Evolutionary conservation across 768 basidiomycete species (phyloP).

Genomic region (Porphyrellus cyaneotinctus): DNA sequence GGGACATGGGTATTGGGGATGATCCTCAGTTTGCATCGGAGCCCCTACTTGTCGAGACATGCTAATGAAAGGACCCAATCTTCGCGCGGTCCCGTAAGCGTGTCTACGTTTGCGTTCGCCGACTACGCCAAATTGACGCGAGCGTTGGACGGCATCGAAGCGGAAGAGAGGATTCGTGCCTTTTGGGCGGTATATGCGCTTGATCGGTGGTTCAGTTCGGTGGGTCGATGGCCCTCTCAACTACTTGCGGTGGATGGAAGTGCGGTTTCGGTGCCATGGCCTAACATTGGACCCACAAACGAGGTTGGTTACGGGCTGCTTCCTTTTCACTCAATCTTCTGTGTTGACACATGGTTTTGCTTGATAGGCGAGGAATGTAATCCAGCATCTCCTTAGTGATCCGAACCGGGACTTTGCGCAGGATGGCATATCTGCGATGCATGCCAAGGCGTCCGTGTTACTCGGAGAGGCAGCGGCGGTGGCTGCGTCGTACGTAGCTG

Average conservation of each 20-base stretch:
- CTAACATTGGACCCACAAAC: constrained; percentile 16
- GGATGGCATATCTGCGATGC: constrained; percentile 10
- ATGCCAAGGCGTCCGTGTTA: constrained; percentile 32
- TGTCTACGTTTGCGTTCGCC: constrained; percentile 8
- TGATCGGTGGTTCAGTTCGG: constrained; percentile 32
- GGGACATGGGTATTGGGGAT: constrained; percentile 45
- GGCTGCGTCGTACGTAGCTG: constrained; percentile 23
- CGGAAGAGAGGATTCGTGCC: constrained; percentile 36
- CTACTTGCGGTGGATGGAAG: constrained; percentile 24
- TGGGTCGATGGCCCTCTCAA: constrained; percentile 21
- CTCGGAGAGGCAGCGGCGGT: constrained; percentile 33
- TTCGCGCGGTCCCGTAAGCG: background rate
- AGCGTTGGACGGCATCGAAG: constrained; percentile 31
- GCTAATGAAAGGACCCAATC: background rate
- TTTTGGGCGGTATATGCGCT: constrained; percentile 37
- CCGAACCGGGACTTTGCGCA: constrained; percentile 7
- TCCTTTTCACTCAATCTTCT: background rate
- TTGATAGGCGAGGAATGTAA: constrained; percentile 11
- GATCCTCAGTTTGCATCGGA: constrained; percentile 44
- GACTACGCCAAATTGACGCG: constrained; percentile 27
- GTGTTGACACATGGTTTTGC: background rate
- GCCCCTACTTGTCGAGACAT: background rate
- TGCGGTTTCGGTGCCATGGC: constrained; percentile 42
- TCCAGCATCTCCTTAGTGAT: constrained; percentile 17
- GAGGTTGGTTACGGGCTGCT: constrained; percentile 1